Evolutionary conservation across 768 basidiomycete species (phyloP), one percentile per base, ranked within the genome.

Genomic region (Lactifluus rugatus): DNA sequence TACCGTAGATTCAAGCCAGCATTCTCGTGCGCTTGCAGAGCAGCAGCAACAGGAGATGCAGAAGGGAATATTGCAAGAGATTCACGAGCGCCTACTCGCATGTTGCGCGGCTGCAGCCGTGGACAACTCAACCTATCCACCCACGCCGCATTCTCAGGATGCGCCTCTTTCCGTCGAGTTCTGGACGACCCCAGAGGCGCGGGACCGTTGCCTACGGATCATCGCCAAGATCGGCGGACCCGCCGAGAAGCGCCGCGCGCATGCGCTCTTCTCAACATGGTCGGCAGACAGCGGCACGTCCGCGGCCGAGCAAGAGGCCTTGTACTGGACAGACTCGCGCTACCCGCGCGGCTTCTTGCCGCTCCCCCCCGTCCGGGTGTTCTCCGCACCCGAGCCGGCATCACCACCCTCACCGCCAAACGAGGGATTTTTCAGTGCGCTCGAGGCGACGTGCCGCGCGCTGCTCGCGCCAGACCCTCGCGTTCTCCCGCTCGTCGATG

Each of bases 141-240:
- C 32, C 32, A 21, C n/a, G 23, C 28, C 32, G 11, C 41, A 17
- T 17, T 25, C 55, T 26, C 26, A 47, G 21, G 31, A 16, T 10
- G 14, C n/a, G 10, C 60, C 53, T 17, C 48, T 53, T 14, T 36
- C 68, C 2, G 73, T 87, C 7, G 75, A 79, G 47, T 91, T 93
- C 60, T 95, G 89, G 87, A 84, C 87, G 5, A 93, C 90, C 0
- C 67, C 70, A 0, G 91, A 93, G 67, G 90, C 89, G 0, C 79
- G 80, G 44, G 78, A 81, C 49, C 79, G 90, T 5, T 86, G 84
- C 64, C 71, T 85, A 19, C 76, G 81, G n/a, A 93, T 94, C 56
- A 82, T 91, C 4, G 75, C 76, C 36, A 89, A 88, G 67, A 89
- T 95, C 37, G 91, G 89, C 1, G 89, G 90, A 0, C 72, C 75